Evolutionary conservation across 768 basidiomycete genomes (phyloP), one percentile per base, ranked within the genome.

Genomic region (Epithele typhae): DNA sequence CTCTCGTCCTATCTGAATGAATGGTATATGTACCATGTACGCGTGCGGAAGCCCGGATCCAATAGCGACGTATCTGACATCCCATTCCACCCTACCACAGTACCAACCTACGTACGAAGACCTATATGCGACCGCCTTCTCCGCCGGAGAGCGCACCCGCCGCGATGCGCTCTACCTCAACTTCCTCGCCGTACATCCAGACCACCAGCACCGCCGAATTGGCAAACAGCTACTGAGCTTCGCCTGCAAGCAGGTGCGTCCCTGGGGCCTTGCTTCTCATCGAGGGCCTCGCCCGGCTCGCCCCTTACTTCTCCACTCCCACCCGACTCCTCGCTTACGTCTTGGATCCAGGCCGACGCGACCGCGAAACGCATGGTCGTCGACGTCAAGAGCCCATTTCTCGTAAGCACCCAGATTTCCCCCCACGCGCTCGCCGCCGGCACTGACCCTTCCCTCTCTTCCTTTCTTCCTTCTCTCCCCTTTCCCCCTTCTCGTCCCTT

Each of bases 21-120:
- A 39, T 54, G 53, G 53, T 54, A 50, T 30, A 42, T 38, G 8
- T 50, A 45, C 25, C 53, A 54, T 22, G 53, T 54, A 41, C 37
- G 53, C 37, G 19, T 34, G 18, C 24, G 14, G 19, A 12, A 14
- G 23, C 6, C 4, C 8, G 11, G 30, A 4, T 3, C 15, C 25
- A 5, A 10, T 18, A 18, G n/a, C 25, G 25, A 15, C 5, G 23
- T 8, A 9, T 9, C 35, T 43, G 40, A 32, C n/a, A n/a, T 30
- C 11, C 21, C 9, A 15, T 30, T 6, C 32, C 8, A n/a, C 30
- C 8, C 27, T 14, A 8, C 37, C 6, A 24, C 40, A 54, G 53
- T 54, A 47, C 22, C 34, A 38, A 18, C 54, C 54, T 10, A 56
- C 44, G 27, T 58, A 55, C 39, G 45, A 55, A 22, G 51, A 58